phyloP scores from a whole-genome alignment of 495 filamentous ascomycete genomes.

The Aspergillus cristatus region DNA sequence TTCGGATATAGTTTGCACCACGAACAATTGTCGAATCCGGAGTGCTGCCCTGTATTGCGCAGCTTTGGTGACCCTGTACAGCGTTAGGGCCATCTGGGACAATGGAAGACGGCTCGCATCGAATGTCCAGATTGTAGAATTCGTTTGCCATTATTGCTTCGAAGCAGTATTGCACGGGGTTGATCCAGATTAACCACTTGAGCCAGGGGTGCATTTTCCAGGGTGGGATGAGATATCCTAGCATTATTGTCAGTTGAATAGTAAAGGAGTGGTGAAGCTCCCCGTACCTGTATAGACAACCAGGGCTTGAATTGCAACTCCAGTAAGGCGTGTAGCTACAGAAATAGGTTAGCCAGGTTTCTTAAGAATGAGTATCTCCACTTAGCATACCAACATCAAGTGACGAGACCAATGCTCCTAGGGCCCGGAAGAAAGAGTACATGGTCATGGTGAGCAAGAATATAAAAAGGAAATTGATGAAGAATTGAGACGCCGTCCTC shows the following conservation, averaged over 20 bases:
- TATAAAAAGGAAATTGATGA: constrained; percentile 61
- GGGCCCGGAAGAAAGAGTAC: constrained; percentile 69
- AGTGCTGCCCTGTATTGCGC: constrained; percentile 47
- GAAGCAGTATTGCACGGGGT: constrained; percentile 69
- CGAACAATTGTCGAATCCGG: constrained; percentile 41
- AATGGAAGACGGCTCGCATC: constrained; percentile 46
- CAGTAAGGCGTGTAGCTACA: constrained; percentile 53
- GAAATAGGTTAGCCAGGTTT: neutral
- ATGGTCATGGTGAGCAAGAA: constrained; percentile 60
- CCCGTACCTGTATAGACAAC: constrained; percentile 64
- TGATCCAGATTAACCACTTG: constrained; percentile 66
- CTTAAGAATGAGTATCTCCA: neutral
- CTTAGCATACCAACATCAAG: constrained; percentile 44
- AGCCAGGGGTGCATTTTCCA: constrained; percentile 73
- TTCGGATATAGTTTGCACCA: constrained; percentile 43
- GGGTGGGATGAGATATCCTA: constrained; percentile 66
- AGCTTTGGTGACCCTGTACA: constrained; percentile 46
- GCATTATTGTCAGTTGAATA: too few species aligned
- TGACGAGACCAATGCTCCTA: constrained; percentile 55
- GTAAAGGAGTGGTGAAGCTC: too few species aligned
- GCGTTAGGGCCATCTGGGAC: constrained; percentile 55
- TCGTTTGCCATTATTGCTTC: constrained; percentile 58
- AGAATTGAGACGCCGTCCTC: constrained; percentile 69
- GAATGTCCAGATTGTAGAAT: constrained; percentile 36
- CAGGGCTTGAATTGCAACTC: constrained; percentile 52